Percentiles rank a stretch among this genome's conserved stretches.
Conservation (phyloP, 2,329 filamentous ascomycete species). For the Phaeomoniella chlamydospora region DNA sequence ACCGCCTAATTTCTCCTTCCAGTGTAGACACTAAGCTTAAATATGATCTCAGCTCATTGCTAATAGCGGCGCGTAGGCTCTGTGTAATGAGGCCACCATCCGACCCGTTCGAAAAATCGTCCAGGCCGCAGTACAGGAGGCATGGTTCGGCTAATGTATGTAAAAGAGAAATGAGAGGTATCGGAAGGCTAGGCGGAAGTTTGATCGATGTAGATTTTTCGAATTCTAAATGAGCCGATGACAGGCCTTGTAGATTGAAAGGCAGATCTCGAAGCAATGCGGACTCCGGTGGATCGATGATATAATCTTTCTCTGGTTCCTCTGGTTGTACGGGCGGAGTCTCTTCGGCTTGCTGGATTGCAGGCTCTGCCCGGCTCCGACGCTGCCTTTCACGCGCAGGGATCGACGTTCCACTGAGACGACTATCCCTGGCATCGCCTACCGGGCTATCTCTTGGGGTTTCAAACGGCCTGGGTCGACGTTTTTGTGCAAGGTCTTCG, state of each 20-base stretch:
- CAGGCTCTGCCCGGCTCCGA: neutral
- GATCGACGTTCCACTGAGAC: too few relatives aligned
- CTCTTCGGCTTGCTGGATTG: slow-evolving; percentile 3
- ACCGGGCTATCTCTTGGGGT: slow-evolving; percentile 2
- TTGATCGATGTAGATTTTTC: slow-evolving; percentile 53
- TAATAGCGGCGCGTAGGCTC: slow-evolving; percentile 77
- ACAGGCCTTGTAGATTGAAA: slow-evolving; percentile 84
- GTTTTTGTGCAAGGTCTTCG: slow-evolving; percentile 3
- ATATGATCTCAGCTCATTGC: slow-evolving; percentile 74
- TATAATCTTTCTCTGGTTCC: slow-evolving; percentile 22
- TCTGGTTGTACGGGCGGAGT: slow-evolving; percentile 7
- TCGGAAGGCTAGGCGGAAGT: slow-evolving; percentile 63
- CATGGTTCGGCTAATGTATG: slow-evolving; percentile 88
- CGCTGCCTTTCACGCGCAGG: neutral
- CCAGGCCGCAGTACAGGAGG: slow-evolving; percentile 70
- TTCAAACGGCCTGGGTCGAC: slow-evolving; percentile 1
- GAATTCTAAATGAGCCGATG: slow-evolving; percentile 73
- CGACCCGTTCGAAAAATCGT: slow-evolving; percentile 66
- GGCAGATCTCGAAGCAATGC: slow-evolving; percentile 66
- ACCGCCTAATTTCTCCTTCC: slow-evolving; percentile 79
- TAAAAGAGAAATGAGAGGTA: slow-evolving; percentile 73
- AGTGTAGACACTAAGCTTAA: slow-evolving; percentile 80
- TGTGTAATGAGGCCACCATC: slow-evolving; percentile 80
- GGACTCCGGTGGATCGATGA: slow-evolving; percentile 49
- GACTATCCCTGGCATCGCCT: neutral